Base-by-base conservation (phyloP, 2,329 filamentous ascomycete genomes). In the Colletotrichum cereale region DNA sequence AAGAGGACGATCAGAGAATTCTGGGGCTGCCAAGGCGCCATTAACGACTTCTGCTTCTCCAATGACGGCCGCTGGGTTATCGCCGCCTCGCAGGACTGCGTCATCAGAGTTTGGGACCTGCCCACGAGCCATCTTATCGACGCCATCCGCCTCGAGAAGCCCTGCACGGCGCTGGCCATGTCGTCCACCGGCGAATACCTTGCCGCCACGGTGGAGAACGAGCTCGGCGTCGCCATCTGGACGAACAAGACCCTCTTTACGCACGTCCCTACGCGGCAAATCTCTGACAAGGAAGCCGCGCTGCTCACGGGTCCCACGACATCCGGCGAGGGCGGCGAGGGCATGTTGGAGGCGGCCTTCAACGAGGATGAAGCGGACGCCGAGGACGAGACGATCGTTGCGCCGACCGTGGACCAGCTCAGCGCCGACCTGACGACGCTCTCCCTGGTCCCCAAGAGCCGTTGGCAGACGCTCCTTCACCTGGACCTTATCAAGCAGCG, bases 91-190 rank as follows among this genome's bases (percentile, higher is more conserved):
- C 91, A 93, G 77, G 94, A 97, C 78, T 90, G 90, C 1, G 85
- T 94, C 7, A 85, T 98, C 62, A 90, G 96, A 52, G 90, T 98
- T 10, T 99, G 96, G 95, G 97, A 99, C 83, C 85, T 99, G 36
- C 94, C 96, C 0, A 99, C 97, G 0, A 96, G 95, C 34, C 96
- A 99, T 82, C 86, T 99, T 18, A 96, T 99, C 73, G 96, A 99
- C 79, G 94, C 93, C 3, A 95, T 99, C 82, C 90, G 90, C 69
- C 88, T 97, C 6, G 90, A 91, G 66, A 92, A 88, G 65, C 91
- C 92, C 14, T 97, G 95, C 80, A 96, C 91, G 21, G 92, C 94
- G 2, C 85, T 99, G 16, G 90, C 95, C 10, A 97, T 98, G 85
- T 97, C 96, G 0, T 87, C 87, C 1, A 97, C 94, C 0, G 96